These are phyloP conservation scores for Globisporangium solare DNA, from an alignment of 352 stramenopile species.

Conservation along the genomic window DNA sequence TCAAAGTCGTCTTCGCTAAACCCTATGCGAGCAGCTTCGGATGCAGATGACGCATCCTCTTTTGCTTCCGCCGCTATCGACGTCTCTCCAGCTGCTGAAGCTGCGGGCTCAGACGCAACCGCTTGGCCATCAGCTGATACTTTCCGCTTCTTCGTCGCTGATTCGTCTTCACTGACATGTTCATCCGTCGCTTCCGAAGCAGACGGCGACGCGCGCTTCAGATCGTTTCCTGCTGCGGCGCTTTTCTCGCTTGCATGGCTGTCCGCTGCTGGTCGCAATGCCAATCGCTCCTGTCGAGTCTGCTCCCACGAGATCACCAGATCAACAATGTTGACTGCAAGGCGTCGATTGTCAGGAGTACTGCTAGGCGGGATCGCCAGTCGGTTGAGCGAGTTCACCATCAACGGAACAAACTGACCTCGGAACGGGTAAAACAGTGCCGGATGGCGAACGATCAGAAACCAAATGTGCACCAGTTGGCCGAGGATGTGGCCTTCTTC, in stretches of 20 bases:
- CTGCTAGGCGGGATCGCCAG: constrained; percentile 93
- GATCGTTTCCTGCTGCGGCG: constrained; percentile 5
- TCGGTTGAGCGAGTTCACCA: constrained; percentile 95
- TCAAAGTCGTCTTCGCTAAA: constrained; percentile 85
- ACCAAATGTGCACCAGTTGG: constrained; percentile 98
- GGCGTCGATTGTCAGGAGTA: constrained; percentile 88
- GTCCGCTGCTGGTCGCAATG: constrained; percentile 9
- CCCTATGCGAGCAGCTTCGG: constrained; percentile 7
- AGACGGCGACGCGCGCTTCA: constrained; percentile 14
- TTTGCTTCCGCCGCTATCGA: constrained; percentile 6
- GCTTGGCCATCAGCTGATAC: constrained; percentile 22
- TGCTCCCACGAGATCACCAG: constrained; percentile 96
- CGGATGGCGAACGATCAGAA: constrained; percentile 93
- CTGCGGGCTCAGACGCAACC: constrained; percentile 11
- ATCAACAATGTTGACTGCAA: constrained; percentile 94
- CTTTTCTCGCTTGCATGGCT: background rate
- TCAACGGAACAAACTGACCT: constrained; percentile 92
- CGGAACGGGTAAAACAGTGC: constrained; percentile 92
- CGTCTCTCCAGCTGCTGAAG: constrained; percentile 7
- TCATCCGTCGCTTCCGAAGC: background rate
- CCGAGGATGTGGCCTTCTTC: constrained; percentile 95
- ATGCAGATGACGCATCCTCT: constrained; percentile 6
- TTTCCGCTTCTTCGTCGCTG: constrained; percentile 40
- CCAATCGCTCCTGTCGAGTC: constrained; percentile 69
- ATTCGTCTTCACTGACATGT: constrained; percentile 5